Evolutionary conservation across 1,284 basidiomycete genomes (phyloP), one percentile per base, ranked within the genome.

Genomic region (Marasmius tenuissimus): DNA sequence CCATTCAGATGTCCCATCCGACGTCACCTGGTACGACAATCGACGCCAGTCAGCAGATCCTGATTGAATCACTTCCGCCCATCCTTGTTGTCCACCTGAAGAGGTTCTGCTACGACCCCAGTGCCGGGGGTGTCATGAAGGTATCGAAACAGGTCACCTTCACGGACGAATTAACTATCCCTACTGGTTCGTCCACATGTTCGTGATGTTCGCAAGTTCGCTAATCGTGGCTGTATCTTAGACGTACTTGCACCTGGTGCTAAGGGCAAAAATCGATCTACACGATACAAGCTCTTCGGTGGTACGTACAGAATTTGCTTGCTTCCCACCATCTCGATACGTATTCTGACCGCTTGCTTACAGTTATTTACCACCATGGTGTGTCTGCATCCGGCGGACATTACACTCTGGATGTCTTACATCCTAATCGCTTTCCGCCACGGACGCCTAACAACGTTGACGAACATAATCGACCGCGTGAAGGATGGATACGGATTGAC

Each of bases 331-430:
- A 22, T 39, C 56, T 56, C n/a, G 42, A 33, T 47, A 54, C 35
- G 50, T 39, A 12, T 42, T 50, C 7, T 35, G 52, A 39, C 22
- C 56, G 56, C 18, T 54, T 56, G 39, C n/a, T 52, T 0, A 7
- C 68, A 92, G 95, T 92, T 20, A 80, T 98, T 8, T 98, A 98
- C 75, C 97, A 99, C 75, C 96, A 99, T 70, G 97, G 97, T 1
- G 80, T 84, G 52, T 92, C 92, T 12, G 95, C 97, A 0, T 89
- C 89, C 0, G 96, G 96, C 7, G 97, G 97, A 0, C 96, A 98
- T 75, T 99, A 98, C 78, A 99, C 96, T 1, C 87, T 97, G 50
- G 92, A 96, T 66, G 92, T 97, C 1, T 78, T 96, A 8, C 90
- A 94, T 64, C 91, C 93, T 20, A 87, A 87, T 67, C 84, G 87